phyloP scores from a whole-genome alignment of 1,139 yeast genomes.

The Taphrina populina region DNA sequence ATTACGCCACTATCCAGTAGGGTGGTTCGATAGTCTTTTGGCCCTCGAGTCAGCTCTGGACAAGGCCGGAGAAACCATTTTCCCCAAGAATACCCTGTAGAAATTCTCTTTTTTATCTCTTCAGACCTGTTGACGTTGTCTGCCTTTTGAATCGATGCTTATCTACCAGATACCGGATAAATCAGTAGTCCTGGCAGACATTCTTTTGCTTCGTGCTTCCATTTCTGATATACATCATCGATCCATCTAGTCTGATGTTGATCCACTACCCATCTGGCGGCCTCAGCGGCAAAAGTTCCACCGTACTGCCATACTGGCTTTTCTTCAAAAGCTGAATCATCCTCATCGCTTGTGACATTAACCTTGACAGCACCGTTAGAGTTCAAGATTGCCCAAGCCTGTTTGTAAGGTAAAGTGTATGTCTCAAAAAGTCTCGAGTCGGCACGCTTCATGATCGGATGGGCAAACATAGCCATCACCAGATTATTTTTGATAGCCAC shows the following conservation, averaged over 20 bases:
- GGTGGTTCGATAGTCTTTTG: slow-evolving; percentile 13
- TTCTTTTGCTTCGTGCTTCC: slow-evolving; percentile 1
- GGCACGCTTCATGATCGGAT: slow-evolving; percentile 12
- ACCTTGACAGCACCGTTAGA: background rate
- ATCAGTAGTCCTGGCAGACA: slow-evolving; percentile 21
- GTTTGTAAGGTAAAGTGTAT: background rate
- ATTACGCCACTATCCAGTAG: slow-evolving; percentile 4
- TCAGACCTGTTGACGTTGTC: background rate
- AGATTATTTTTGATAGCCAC: slow-evolving; percentile 15
- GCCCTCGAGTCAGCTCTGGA: slow-evolving; percentile 10
- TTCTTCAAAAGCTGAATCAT: slow-evolving; percentile 1
- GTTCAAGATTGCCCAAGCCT: background rate
- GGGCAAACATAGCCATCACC: slow-evolving; percentile 7
- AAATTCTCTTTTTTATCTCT: background rate
- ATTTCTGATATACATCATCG: slow-evolving; percentile 14
- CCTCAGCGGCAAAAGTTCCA: slow-evolving; percentile 11
- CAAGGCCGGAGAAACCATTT: background rate
- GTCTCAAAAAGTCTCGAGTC: slow-evolving; percentile 3
- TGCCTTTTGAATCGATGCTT: background rate
- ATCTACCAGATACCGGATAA: slow-evolving; percentile 25
- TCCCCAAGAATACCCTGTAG: background rate
- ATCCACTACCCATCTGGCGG: slow-evolving; percentile 6
- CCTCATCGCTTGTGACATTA: background rate
- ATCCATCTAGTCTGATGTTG: slow-evolving; percentile 5
- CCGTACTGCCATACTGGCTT: slow-evolving; percentile 19